Conservation (phyloP, 1,284 basidiomycete species). For the Ceratobasidium theobromae region DNA sequence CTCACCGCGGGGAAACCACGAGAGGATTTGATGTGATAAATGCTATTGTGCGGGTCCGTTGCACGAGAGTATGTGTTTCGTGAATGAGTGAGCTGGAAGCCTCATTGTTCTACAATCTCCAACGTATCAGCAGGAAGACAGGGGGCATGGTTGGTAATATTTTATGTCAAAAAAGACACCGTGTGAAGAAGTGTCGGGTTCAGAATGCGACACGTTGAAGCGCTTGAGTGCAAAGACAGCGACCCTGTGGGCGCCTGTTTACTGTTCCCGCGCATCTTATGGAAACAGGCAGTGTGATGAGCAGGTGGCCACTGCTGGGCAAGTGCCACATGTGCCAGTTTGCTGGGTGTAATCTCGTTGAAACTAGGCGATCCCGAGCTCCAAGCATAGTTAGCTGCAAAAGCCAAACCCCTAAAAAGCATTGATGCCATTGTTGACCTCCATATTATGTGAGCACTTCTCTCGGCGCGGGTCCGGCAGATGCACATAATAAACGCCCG, state of each 20-base stretch:
- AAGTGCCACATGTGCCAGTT: slow-evolving; percentile 2
- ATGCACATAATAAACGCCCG: slow-evolving; percentile 32
- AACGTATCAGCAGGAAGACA: neutral
- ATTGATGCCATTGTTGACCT: neutral
- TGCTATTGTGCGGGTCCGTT: neutral
- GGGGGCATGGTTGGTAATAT: neutral
- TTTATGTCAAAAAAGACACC: neutral
- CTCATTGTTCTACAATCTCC: neutral
- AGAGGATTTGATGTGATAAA: slow-evolving; percentile 13
- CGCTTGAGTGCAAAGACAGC: neutral
- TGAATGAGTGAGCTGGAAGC: neutral
- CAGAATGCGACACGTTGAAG: neutral
- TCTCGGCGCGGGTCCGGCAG: slow-evolving; percentile 1
- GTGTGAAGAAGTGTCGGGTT: neutral
- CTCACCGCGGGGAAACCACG: slow-evolving; percentile 64
- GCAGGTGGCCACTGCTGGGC: neutral
- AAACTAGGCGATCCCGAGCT: neutral
- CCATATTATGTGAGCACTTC: slow-evolving; percentile 7
- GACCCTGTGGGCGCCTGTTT: neutral
- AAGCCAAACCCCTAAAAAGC: slow-evolving; percentile 29
- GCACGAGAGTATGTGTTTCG: slow-evolving; percentile 12
- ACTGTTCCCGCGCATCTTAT: neutral
- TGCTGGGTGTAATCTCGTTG: neutral
- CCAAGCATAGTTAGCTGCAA: slow-evolving; percentile 8
- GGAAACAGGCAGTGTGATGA: slow-evolving; percentile 4